Base-by-base conservation (phyloP, 225 moss, liverwort and hornwort genomes). In the Bryum argenteum region DNA sequence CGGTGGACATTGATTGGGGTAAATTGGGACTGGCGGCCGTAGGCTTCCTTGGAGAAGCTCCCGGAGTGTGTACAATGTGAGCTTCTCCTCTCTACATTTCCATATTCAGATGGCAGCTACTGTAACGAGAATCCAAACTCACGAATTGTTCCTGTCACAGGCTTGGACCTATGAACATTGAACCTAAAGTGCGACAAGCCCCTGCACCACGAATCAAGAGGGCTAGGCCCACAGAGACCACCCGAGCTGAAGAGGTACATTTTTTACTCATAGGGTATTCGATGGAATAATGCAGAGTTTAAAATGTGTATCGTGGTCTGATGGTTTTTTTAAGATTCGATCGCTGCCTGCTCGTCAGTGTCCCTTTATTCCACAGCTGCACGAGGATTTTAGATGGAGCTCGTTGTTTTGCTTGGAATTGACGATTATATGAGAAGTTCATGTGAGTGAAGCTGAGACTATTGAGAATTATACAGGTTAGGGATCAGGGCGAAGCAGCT, bases 81-180 rank as follows among this genome's bases (percentile, higher is more conserved):
- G 82, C 67, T 21, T 33, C 33, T 33, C 9, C 23, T 48, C 17
- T 9, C 11, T 16, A 4, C 22, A 44, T 69, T 1, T 24, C 6
- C 16, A 8, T 2, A 23, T 60, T 13, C 4, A 8, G 19, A 51
- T 33, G 11, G 8, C 16, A 23, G 65, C n/a, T 1, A 48, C 1
- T 14, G 59, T n/a, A 11, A 39, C 23, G 63, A 63, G 23, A 57
- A 19, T 38, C 15, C 11, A 3, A 33, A 41, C 54, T 48, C 3
- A 16, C 47, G 53, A 57, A 42, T 54, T 17, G 41, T 61, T 70
- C 16, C 3, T 71, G n/a, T 50, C 14, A 42, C 76, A 95, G 95
- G 95, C 73, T 98, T 22, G 98, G 98, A 51, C 98, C 98, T n/a
- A 92, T 98, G 92, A 83, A 91, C 53, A 89, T 92, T 19, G 90